A percentile compares a stretch with the other conserved stretches of the same genome.
Conservation (phyloP, 306 rosid genomes). For the Prunus kanzakura region DNA sequence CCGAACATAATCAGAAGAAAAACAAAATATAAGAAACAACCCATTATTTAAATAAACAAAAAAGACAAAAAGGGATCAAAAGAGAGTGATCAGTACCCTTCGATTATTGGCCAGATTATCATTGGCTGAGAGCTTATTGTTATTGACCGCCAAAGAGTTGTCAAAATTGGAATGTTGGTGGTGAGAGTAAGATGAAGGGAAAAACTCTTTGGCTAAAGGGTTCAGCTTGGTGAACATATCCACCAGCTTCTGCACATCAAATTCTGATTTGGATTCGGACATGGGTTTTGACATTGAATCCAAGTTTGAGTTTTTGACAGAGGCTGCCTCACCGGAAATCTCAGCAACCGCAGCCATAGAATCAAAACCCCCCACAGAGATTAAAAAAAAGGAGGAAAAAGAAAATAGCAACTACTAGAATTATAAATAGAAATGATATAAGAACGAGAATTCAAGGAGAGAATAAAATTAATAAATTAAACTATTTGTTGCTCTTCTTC, state of each 20-base stretch:
- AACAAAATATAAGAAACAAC: slow-evolving; percentile 9
- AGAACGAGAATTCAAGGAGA: neutral
- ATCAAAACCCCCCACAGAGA: slow-evolving; percentile 27
- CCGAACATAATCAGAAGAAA: slow-evolving; percentile 4
- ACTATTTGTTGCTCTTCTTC: neutral
- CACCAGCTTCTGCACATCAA: slow-evolving; percentile 85
- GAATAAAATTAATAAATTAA: slow-evolving; percentile 10
- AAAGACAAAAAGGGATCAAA: slow-evolving; percentile 25
- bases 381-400: neutral
- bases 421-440: slow-evolving; percentile 6
- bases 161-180: slow-evolving; percentile 50
- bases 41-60: neutral
- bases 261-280: slow-evolving; percentile 56
- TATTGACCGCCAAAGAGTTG: slow-evolving; percentile 41
- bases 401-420: slow-evolving; percentile 5
- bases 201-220: slow-evolving; percentile 86
- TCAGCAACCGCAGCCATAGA: slow-evolving; percentile 95
- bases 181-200: slow-evolving; percentile 68
- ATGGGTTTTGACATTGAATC: slow-evolving; percentile 52
- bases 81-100: slow-evolving; percentile 57
- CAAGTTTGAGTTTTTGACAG: slow-evolving; percentile 64
- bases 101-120: slow-evolving; percentile 55
- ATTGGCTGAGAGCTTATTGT: slow-evolving; percentile 40
- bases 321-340: slow-evolving; percentile 61
- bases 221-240: slow-evolving; percentile 93